Conservation (phyloP, 1,139 yeast genomes). For the Blastobotrys arbuscula region DNA sequence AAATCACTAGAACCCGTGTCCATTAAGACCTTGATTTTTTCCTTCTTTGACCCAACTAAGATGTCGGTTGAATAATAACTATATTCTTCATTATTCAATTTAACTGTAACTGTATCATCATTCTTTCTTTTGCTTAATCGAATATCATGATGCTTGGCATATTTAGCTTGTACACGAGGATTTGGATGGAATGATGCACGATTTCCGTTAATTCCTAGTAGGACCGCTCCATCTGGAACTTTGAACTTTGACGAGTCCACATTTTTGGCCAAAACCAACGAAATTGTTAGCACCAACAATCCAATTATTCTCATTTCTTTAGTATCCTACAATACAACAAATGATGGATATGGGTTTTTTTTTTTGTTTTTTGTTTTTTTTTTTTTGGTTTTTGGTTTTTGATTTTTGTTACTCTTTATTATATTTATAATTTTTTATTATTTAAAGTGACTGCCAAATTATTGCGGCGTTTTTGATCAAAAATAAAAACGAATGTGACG, state of each 20-base stretch:
- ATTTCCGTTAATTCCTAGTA: slow-evolving; percentile 5
- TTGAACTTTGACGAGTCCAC: background rate
- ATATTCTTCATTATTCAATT: slow-evolving; percentile 20
- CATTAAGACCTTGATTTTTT: slow-evolving; percentile 32
- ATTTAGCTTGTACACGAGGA: slow-evolving; percentile 5
- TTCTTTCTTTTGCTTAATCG: slow-evolving; percentile 11
- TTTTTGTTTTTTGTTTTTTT: background rate
- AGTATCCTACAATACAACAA: no score
- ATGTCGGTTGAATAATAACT: slow-evolving; percentile 36
- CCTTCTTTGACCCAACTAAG: slow-evolving; percentile 38
- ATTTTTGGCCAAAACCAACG: background rate
- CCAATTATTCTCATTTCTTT: background rate
- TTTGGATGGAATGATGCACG: slow-evolving; percentile 9
- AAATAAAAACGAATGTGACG: background rate
- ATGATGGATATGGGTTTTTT: no score
- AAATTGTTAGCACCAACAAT: background rate
- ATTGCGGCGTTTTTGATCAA: background rate
- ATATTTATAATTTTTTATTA: no score
- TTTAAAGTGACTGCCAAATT: no score
- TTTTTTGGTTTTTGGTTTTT: no score
- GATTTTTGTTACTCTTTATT: no score
- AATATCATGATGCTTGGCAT: background rate
- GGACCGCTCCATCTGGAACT: slow-evolving; percentile 8
- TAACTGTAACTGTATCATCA: slow-evolving; percentile 12
- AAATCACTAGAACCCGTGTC: slow-evolving; percentile 51